These are phyloP conservation scores for Conringia planisiliqua DNA, from an alignment of 345 rosid species.

Conservation along the genomic window DNA sequence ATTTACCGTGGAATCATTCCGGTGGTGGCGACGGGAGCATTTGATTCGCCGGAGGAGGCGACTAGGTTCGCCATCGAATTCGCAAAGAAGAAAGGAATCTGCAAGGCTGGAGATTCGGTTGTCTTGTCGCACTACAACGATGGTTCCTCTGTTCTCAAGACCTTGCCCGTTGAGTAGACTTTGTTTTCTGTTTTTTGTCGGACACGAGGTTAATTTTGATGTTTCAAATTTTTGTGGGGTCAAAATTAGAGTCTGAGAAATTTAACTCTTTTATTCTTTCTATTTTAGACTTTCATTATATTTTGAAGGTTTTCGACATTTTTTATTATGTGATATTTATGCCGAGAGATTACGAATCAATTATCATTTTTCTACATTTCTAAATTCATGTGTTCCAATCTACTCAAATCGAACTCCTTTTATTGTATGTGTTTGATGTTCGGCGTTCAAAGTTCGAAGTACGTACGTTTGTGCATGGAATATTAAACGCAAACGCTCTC, in stretches of 20 bases:
- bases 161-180: slow-evolving; percentile 38
- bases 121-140: slow-evolving; percentile 53
- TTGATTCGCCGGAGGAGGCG: slow-evolving; percentile 56
- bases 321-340: background rate
- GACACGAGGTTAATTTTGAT: background rate
- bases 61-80: slow-evolving; percentile 40
- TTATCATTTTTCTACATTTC: background rate
- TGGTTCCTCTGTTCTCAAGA: slow-evolving; percentile 55
- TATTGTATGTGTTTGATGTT: background rate
- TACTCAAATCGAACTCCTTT: background rate
- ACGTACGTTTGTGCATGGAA: background rate
- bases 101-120: slow-evolving; percentile 48
- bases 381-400: background rate
- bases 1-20: slow-evolving; percentile 57
- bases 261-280: background rate
- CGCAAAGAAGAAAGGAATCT: slow-evolving; percentile 47
- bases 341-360: background rate
- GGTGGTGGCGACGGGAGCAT: slow-evolving; percentile 43
- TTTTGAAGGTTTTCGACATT: background rate
- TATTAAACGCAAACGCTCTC: background rate
- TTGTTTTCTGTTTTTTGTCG: background rate
- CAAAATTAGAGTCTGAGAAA: background rate
- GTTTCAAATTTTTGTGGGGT: background rate
- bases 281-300: background rate
- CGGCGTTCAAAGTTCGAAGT: background rate